Conservation (phyloP, 257 asterid genomes). For the Salvia hispanica region DNA sequence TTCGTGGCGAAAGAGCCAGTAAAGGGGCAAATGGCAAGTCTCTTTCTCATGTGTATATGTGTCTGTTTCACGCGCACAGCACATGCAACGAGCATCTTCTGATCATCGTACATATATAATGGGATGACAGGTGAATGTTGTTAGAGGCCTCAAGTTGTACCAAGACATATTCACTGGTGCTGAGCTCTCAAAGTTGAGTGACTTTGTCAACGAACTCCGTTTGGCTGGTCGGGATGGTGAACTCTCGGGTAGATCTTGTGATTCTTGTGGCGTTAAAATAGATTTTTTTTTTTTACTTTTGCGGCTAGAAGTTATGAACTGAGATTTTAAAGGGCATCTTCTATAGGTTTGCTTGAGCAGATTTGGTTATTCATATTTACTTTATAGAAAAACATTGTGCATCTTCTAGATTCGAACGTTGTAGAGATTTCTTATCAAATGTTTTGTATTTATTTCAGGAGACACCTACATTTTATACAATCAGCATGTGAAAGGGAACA, state of each 20-base stretch:
- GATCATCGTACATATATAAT: background rate
- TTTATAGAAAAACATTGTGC: conserved; percentile 27
- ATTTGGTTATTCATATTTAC: conserved; percentile 57
- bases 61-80: background rate
- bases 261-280: conserved; percentile 68
- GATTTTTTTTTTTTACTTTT: conserved; percentile 52
- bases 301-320: conserved; percentile 69
- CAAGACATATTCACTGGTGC: conserved; percentile 71
- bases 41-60: background rate
- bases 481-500: conserved; percentile 82
- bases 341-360: conserved; percentile 69
- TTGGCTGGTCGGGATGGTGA: conserved; percentile 90
- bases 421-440: background rate
- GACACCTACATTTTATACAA: conserved; percentile 88
- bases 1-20: conserved; percentile 81
- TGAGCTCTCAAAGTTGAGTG: conserved; percentile 81
- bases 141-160: conserved; percentile 86
- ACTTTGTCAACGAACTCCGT: conserved; percentile 81
- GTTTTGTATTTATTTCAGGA: conserved; percentile 48
- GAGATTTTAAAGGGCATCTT: conserved; percentile 56
- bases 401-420: background rate
- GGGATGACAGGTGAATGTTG: conserved; percentile 75
- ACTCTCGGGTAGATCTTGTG: conserved; percentile 95
- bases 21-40: conserved; percentile 68
- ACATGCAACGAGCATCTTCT: background rate